phyloP scores from a whole-genome alignment of 1,139 yeast species.

The Lodderomyces theae region DNA sequence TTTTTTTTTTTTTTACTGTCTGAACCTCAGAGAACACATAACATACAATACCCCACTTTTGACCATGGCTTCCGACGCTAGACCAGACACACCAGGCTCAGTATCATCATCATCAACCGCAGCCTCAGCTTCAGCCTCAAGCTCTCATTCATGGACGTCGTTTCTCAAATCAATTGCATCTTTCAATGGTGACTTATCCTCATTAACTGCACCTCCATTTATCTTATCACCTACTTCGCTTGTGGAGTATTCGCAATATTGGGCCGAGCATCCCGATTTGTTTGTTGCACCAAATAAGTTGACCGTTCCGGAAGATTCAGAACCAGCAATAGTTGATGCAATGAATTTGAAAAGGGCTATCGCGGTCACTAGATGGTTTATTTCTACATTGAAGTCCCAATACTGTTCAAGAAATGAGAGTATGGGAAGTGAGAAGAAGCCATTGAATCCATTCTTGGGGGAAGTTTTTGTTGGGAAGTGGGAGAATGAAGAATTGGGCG shows the following conservation, averaged over 20 bases:
- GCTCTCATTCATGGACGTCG: constrained; percentile 69
- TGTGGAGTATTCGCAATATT: constrained; percentile 86
- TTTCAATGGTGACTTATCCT: constrained; percentile 90
- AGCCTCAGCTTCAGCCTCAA: constrained; percentile 14
- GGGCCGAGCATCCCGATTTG: constrained; percentile 89
- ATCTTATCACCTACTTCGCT: constrained; percentile 87
- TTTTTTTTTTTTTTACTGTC: no score
- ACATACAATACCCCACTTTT: no score
- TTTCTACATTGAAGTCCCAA: constrained; percentile 87
- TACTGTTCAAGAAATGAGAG: constrained; percentile 90
- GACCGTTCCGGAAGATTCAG: constrained; percentile 35
- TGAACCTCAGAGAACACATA: no score
- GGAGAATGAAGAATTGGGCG: constrained; percentile 56
- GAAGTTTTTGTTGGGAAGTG: constrained; percentile 90
- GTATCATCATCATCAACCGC: constrained; percentile 4
- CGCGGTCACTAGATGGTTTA: constrained; percentile 86
- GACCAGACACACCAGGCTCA: constrained; percentile 1
- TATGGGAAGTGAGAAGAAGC: constrained; percentile 93
- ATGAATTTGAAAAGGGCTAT: constrained; percentile 61
- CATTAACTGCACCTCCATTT: constrained; percentile 97
- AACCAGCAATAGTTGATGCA: constrained; percentile 45
- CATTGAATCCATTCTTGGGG: constrained; percentile 90
- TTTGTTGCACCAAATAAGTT: constrained; percentile 63
- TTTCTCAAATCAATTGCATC: constrained; percentile 89
- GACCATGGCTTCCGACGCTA: constrained; percentile 4